Base-by-base conservation (phyloP, 192 early-diverging fungal species). In the Mortierella antarctica region DNA sequence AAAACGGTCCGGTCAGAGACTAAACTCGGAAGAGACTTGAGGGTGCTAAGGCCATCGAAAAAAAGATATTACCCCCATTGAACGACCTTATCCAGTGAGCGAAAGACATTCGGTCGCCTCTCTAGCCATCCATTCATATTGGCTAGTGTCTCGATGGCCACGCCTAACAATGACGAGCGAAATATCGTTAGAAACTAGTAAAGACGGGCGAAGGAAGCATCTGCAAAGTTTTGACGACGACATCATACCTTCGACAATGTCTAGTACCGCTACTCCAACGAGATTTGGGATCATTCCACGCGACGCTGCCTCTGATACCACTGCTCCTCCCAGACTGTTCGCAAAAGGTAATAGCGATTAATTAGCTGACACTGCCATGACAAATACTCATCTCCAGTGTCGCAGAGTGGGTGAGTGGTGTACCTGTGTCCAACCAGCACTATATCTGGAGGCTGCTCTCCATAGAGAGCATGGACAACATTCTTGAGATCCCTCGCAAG, bases 361-460 rank as follows among this genome's bases (percentile, higher is more conserved):
- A 5, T 18, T 17, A 5, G 9, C 6, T 20, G 31, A 39, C 14
- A 52, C 53, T 18, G 11, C 41, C 20, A 41, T 46, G 42, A 41
- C 18, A 1, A 52, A 2, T 23, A 10, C 23, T n/a, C 23, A 31
- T 31, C 31, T 31, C 31, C 31, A 31, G 31, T 2, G 31, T 31
- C 23, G 10, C 14, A 40, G 39, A 40, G 31, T 8, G 41, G 41
- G 31, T 6, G 57, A 59, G 31, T 31, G 31, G 3, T 51, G 47
- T 86, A 92, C 90, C 91, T 95, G 68, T 95, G 94, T 9, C 94
- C 94, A n/a, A 94, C 87, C 8, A 95, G 81, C 21, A 93, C 80
- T 40, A 93, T 77, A 47, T 92, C 88, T 0, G 86, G 83, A 8
- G 10, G 51, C 20, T 86, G 74, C 41, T 86, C 74, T 3, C 86